phyloP scores from a whole-genome alignment of 2,329 filamentous ascomycete genomes.

The Epichloe bromicola region DNA sequence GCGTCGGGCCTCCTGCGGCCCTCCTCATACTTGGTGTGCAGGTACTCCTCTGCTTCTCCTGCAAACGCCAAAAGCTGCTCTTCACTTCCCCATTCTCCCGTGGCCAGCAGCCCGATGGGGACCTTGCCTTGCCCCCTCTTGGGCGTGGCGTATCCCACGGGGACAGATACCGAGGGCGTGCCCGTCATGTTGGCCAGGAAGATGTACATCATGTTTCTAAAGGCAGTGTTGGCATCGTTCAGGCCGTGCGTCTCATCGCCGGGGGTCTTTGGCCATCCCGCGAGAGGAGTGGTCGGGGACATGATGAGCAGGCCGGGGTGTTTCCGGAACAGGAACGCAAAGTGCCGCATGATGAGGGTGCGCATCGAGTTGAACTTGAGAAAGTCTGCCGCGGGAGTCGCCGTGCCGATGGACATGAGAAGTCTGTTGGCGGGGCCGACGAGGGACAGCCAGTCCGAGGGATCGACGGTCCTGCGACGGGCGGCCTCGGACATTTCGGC shows the following conservation, averaged over 20 bases:
- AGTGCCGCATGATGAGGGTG: constrained; percentile 64
- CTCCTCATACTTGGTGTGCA: constrained; percentile 33
- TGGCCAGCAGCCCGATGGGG: constrained; percentile 49
- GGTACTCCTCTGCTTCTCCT: constrained; percentile 40
- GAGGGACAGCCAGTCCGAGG: constrained; percentile 35
- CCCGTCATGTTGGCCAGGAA: constrained; percentile 78
- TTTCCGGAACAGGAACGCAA: constrained; percentile 54
- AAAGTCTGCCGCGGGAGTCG: constrained; percentile 56
- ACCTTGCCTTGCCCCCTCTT: constrained; percentile 42
- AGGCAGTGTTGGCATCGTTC: constrained; percentile 56
- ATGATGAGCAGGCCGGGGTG: constrained; percentile 68
- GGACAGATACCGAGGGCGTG: constrained; percentile 60
- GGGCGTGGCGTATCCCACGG: constrained; percentile 57
- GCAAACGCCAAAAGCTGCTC: constrained; percentile 51
- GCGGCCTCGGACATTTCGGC: constrained; percentile 47
- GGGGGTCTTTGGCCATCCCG: constrained; percentile 55
- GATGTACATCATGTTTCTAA: constrained; percentile 75
- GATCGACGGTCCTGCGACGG: constrained; percentile 28
- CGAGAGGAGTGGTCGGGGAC: constrained; percentile 62
- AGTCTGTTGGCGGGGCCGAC: constrained; percentile 58
- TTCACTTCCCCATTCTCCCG: constrained; percentile 55
- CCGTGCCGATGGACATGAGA: constrained; percentile 49
- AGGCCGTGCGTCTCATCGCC: constrained; percentile 57
- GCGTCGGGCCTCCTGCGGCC: constrained; percentile 37
- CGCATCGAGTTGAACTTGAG: constrained; percentile 62